These are phyloP conservation scores for Pleurotus tuoliensis DNA, from an alignment of 768 basidiomycete genomes.

Conservation along the genomic window DNA sequence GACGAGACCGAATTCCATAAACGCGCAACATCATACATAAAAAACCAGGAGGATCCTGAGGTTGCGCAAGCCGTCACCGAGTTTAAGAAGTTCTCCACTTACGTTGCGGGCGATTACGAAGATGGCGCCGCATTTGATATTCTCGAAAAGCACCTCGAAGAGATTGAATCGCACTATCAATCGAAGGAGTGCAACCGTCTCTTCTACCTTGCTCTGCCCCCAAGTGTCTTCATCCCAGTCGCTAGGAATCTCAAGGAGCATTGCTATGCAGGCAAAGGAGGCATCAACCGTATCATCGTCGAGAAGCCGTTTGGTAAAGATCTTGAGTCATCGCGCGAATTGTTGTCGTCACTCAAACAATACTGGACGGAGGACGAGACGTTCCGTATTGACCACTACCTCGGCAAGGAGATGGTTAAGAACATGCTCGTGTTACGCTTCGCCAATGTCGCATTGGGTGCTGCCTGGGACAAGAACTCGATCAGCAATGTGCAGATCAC, in stretches of 20 bases:
- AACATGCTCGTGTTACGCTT: slow-evolving; percentile 95
- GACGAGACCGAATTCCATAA: slow-evolving; percentile 78
- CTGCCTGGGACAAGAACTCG: slow-evolving; percentile 93
- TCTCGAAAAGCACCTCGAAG: slow-evolving; percentile 72
- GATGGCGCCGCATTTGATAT: slow-evolving; percentile 73
- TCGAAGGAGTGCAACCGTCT: slow-evolving; percentile 71
- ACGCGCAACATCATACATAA: slow-evolving; percentile 83
- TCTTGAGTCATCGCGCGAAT: slow-evolving; percentile 73
- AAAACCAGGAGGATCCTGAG: slow-evolving; percentile 60
- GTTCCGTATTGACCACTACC: slow-evolving; percentile 98
- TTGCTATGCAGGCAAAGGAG: slow-evolving; percentile 65
- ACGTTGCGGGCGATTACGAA: slow-evolving; percentile 88
- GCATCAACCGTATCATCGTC: slow-evolving; percentile 89
- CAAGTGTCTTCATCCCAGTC: slow-evolving; percentile 93
- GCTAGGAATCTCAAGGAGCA: slow-evolving; percentile 77
- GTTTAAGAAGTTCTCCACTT: slow-evolving; percentile 80
- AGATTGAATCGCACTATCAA: slow-evolving; percentile 70
- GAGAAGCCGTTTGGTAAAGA: slow-evolving; percentile 99
- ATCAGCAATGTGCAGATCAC: slow-evolving; percentile 98
- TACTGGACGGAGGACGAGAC: slow-evolving; percentile 97
- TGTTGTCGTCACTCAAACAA: slow-evolving; percentile 75
- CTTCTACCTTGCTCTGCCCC: slow-evolving; percentile 97
- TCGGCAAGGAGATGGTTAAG: slow-evolving; percentile 99
- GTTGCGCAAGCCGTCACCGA: slow-evolving; percentile 63
- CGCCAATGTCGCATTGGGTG: slow-evolving; percentile 86